phyloP scores from a whole-genome alignment of 2,329 filamentous ascomycete species.

The Colletotrichum falcatum region DNA sequence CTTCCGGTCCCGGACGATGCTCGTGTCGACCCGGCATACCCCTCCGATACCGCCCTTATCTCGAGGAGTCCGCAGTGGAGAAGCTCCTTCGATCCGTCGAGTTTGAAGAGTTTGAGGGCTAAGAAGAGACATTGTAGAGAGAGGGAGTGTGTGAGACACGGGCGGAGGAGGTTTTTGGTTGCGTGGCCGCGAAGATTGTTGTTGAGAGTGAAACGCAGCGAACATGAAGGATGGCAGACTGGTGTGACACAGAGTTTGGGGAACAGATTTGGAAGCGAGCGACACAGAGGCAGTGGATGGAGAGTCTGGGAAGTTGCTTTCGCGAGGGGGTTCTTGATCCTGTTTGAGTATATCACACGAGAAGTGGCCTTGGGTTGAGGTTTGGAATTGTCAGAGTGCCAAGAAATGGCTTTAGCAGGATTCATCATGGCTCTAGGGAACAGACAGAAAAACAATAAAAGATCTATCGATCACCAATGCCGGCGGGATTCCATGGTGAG shows the following conservation, averaged over 20 bases:
- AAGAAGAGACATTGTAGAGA: background rate
- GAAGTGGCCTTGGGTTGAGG: background rate
- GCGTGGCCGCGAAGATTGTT: background rate
- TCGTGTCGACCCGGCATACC: background rate
- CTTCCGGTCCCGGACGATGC: slow-evolving; percentile 14
- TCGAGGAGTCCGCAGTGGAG: background rate
- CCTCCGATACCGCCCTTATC: slow-evolving; percentile 12
- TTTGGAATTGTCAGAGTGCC: slow-evolving; percentile 8
- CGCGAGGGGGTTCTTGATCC: background rate
- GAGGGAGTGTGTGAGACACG: background rate
- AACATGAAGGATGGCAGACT: background rate
- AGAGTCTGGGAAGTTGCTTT: background rate
- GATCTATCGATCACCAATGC: slow-evolving; percentile 28
- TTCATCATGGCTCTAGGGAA: background rate
- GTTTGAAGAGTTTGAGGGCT: slow-evolving; percentile 30
- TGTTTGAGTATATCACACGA: slow-evolving; percentile 16
- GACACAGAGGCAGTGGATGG: background rate
- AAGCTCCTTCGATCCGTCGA: slow-evolving; percentile 30
- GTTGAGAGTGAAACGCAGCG: background rate
- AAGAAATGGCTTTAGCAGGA: background rate
- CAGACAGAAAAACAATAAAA: slow-evolving; percentile 25
- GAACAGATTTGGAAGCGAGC: background rate
- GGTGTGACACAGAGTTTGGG: background rate
- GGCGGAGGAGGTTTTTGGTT: background rate
- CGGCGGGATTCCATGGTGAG: background rate